These are phyloP conservation scores for Litchi chinensis DNA, from an alignment of 345 rosid genomes.

Conservation along the genomic window DNA sequence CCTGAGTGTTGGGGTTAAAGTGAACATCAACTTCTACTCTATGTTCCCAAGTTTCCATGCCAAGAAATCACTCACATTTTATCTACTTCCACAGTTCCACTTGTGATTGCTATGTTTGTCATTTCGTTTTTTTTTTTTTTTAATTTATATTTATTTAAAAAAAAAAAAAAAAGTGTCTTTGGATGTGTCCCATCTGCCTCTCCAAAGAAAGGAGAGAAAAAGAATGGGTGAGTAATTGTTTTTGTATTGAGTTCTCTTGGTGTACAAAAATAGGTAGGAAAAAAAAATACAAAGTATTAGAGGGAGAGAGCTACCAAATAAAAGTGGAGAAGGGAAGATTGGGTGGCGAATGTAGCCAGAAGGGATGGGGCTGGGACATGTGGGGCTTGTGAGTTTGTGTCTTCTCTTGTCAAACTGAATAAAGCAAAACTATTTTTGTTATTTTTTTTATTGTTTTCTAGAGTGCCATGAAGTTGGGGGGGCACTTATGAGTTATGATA, in stretches of 20 bases:
- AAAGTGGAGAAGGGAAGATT: not conserved
- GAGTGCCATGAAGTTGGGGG: not conserved
- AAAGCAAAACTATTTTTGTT: not conserved
- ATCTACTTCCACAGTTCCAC: not conserved
- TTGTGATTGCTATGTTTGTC: constrained; percentile 10
- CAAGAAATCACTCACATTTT: not conserved
- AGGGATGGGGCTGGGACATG: not conserved
- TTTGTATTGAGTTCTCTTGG: constrained; percentile 4
- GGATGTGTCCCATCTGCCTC: constrained; percentile 32
- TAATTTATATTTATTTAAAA: not conserved
- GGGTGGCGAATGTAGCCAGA: not conserved
- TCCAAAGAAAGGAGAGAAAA: not conserved
- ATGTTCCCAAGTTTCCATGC: too few relatives aligned
- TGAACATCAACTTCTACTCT: not conserved
- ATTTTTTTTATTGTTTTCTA: not conserved
- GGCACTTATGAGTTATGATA: not conserved
- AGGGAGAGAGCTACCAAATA: not conserved
- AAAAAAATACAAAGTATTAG: constrained; percentile 2
- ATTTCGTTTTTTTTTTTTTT: not conserved
- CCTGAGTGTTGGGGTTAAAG: constrained; percentile 72
- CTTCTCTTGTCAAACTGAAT: constrained; percentile 33
- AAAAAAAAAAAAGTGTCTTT: constrained; percentile 19
- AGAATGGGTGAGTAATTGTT: not conserved
- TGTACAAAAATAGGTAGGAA: constrained; percentile 19
- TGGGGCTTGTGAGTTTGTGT: constrained; percentile 8